These are phyloP conservation scores for Alternaria alternata DNA, from an alignment of 2,329 filamentous ascomycete genomes.

Conservation along the genomic window DNA sequence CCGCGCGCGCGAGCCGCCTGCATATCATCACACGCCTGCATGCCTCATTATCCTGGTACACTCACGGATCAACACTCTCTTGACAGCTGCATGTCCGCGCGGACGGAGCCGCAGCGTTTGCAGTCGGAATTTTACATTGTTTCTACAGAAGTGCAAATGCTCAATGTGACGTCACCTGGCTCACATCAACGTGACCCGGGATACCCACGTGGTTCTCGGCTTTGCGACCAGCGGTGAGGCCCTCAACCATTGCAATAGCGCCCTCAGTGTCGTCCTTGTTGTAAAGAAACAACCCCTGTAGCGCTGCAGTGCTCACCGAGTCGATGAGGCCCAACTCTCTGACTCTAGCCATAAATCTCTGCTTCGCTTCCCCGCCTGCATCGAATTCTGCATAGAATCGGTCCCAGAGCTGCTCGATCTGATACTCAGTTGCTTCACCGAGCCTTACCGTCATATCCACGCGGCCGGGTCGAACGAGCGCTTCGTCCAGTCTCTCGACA, in stretches of 20 bases:
- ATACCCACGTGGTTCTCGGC: constrained; percentile 41
- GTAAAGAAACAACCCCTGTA: constrained; percentile 94
- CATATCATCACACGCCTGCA: constrained; percentile 18
- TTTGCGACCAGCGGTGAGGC: constrained; percentile 54
- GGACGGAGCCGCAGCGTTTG: not conserved
- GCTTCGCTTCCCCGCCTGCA: constrained; percentile 65
- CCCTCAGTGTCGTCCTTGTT: constrained; percentile 92
- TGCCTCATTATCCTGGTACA: constrained; percentile 2
- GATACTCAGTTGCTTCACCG: constrained; percentile 84
- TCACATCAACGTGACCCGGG: constrained; percentile 41
- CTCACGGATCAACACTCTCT: not conserved
- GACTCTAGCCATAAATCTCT: constrained; percentile 75
- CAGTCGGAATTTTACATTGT: not conserved
- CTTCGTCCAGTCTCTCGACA: constrained; percentile 86
- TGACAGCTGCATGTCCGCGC: constrained; percentile 11
- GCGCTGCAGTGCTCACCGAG: constrained; percentile 82
- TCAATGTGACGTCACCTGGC: constrained; percentile 19
- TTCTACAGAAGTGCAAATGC: constrained; percentile 7
- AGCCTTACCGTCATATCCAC: constrained; percentile 94
- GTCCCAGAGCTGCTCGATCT: constrained; percentile 89
- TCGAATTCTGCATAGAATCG: constrained; percentile 92
- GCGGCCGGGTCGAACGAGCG: constrained; percentile 86
- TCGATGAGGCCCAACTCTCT: constrained; percentile 75
- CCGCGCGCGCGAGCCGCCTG: constrained; percentile 18
- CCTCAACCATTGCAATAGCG: constrained; percentile 81